Percentiles rank a stretch among this genome's conserved stretches.
Conservation (phyloP, 768 basidiomycete species). For the Kwoniella bestiolae region DNA sequence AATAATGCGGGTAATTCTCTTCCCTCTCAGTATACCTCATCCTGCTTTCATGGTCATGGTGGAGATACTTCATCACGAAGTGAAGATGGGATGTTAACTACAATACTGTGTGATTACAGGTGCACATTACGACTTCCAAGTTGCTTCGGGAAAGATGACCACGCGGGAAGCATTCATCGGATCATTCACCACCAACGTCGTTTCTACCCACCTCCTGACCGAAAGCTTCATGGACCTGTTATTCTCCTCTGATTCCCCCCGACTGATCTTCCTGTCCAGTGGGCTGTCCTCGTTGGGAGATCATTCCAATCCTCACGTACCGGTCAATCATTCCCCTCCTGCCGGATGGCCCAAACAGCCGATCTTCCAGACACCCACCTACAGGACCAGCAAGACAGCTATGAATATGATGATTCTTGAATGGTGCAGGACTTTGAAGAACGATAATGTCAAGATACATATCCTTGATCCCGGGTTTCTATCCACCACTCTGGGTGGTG, state of each 20-base stretch:
- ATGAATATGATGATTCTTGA: slow-evolving; percentile 45
- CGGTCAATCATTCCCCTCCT: slow-evolving; percentile 19
- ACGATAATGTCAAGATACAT: slow-evolving; percentile 37
- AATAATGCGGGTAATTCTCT: slow-evolving; percentile 32
- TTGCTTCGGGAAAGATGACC: slow-evolving; percentile 12
- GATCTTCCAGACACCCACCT: slow-evolving; percentile 16
- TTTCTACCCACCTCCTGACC: slow-evolving; percentile 33
- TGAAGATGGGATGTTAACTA: too few relatives aligned
- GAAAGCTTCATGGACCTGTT: slow-evolving; percentile 32
- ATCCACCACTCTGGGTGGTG: slow-evolving; percentile 32
- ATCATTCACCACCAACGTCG: slow-evolving; percentile 33
- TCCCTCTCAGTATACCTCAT: neutral
- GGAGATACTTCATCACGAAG: too few relatives aligned
- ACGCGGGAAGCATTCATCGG: slow-evolving; percentile 22
- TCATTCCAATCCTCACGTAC: neutral
- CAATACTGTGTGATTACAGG: slow-evolving; percentile 11
- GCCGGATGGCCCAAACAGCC: slow-evolving; percentile 30
- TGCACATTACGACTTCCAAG: slow-evolving; percentile 7
- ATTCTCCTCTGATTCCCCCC: slow-evolving; percentile 18
- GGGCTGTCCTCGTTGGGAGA: slow-evolving; percentile 18
- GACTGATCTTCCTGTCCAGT: slow-evolving; percentile 33
- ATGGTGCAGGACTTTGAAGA: slow-evolving; percentile 33
- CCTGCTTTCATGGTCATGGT: neutral
- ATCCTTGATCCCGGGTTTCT: slow-evolving; percentile 35
- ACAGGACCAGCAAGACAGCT: slow-evolving; percentile 36